Evolutionary conservation across 139 green algal genomes (phyloP).

Genomic region (Chlamydomonas sp.): DNA sequence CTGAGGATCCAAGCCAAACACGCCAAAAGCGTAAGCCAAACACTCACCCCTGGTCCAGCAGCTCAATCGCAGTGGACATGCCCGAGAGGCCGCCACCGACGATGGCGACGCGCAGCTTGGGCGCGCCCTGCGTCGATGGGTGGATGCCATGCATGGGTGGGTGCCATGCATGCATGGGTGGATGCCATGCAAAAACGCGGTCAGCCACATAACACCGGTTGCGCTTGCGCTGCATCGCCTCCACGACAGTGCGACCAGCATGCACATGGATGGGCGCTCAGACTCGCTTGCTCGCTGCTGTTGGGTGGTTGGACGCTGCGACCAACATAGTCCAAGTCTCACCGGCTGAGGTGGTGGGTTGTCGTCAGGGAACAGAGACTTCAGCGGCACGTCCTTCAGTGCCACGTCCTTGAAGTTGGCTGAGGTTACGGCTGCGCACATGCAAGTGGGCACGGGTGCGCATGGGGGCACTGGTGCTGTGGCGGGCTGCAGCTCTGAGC

Average conservation of each 20-base stretch:
- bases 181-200: too few relatives aligned
- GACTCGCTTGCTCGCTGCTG: not conserved
- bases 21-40: not conserved
- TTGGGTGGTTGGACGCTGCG: not conserved
- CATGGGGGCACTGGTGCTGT: too few relatives aligned
- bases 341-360: constrained; percentile 46
- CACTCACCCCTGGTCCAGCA: constrained; percentile 82
- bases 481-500: too few relatives aligned
- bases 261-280: not conserved
- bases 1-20: too few relatives aligned
- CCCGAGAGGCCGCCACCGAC: constrained; percentile 78
- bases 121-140: constrained; percentile 43
- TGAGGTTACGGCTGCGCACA: constrained; percentile 8
- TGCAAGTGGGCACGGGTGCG: too few relatives aligned
- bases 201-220: not conserved
- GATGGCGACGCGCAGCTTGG: constrained; percentile 81
- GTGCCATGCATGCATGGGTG: not conserved
- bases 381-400: constrained; percentile 76
- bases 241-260: not conserved
- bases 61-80: constrained; percentile 90
- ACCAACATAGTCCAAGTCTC: constrained; percentile 12
- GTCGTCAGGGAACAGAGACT: constrained; percentile 75
- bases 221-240: not conserved
- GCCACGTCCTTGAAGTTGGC: constrained; percentile 42
- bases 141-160: constrained; percentile 1